These are phyloP conservation scores for Mimosa bimucronata DNA, from an alignment of 306 rosid genomes.

Conservation along the genomic window DNA sequence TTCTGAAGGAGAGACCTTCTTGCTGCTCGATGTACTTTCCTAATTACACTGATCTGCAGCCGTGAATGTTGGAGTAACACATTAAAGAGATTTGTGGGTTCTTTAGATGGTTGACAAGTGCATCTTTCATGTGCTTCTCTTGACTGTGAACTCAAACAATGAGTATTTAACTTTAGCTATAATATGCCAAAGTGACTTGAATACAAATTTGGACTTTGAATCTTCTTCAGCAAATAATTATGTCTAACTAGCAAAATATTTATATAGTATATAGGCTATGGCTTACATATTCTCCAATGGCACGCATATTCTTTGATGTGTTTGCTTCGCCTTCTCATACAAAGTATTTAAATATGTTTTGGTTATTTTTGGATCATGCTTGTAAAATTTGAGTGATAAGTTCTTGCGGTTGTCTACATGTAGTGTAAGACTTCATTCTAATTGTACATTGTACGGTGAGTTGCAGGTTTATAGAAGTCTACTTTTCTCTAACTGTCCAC, in stretches of 20 bases:
- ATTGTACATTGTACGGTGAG: conserved; percentile 32
- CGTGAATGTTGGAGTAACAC: not conserved
- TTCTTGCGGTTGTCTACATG: not conserved
- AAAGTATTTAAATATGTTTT: not conserved
- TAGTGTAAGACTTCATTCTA: conserved; percentile 12
- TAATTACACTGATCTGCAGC: not conserved
- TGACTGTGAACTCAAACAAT: not conserved
- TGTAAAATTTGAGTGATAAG: not conserved
- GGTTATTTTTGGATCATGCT: not conserved
- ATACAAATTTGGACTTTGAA: not conserved
- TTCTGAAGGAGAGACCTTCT: not conserved
- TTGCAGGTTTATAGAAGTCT: conserved; percentile 60
- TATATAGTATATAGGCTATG: no score
- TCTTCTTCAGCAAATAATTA: conserved; percentile 9
- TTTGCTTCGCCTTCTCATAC: not conserved
- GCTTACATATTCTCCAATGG: not conserved
- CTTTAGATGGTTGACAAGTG: not conserved
- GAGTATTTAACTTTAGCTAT: conserved; percentile 1
- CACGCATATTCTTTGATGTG: not conserved
- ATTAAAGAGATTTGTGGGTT: not conserved
- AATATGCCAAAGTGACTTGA: not conserved
- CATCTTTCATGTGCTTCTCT: not conserved
- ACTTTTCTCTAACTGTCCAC: conserved; percentile 43
- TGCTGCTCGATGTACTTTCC: not conserved
- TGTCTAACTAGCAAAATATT: not conserved